Base-by-base conservation (phyloP, 257 asterid species). In the Lycium barbarum region DNA sequence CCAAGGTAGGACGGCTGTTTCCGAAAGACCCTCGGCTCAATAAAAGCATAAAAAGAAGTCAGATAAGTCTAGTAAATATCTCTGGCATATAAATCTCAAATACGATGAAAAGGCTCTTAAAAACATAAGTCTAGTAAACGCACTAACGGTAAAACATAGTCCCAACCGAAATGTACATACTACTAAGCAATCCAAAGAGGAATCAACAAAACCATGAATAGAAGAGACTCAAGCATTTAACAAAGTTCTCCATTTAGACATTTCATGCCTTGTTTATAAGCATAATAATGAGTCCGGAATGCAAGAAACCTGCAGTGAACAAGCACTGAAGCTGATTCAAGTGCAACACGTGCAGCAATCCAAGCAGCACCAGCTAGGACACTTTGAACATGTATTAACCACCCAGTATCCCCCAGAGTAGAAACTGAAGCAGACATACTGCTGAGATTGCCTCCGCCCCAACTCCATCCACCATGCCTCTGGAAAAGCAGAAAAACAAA, bases 351-450 rank as follows among this genome's bases (percentile, higher is more conserved):
- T 65, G 98, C 98, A 92, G 99, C 99, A 87, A 97, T 93, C 99
- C 99, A 97, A 84, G 98, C 97, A 67, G 99, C 92, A 86, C 99
- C 99, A 87, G 98, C 99, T 88, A 97, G 90, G 81, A 97, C 95
- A 89, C 92, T 95, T 85, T 97, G 99, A 72, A 97, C 97, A 87
- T 97, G 98, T 90, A 92, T 95, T 89, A 97, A 90, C 99, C 99
- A 97, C 86, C 98, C 98, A 84, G 97, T 97, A 85, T 95, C 99
- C 84, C 99, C 99, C 83, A 97, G 94, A 81, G 97, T 93, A 67
- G 99, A 93, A 86, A 97, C 98, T 36, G 99, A 97, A 70, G 99
- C 98, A 83, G 99, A 97, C 99, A 97, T 97, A 86, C 99, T 95
- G 92, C 99, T 97, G 87, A 97, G 95, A 87, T 95, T 97, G 83